Base-by-base conservation (phyloP, 768 basidiomycete genomes). In the Agaricus subrufescens region DNA sequence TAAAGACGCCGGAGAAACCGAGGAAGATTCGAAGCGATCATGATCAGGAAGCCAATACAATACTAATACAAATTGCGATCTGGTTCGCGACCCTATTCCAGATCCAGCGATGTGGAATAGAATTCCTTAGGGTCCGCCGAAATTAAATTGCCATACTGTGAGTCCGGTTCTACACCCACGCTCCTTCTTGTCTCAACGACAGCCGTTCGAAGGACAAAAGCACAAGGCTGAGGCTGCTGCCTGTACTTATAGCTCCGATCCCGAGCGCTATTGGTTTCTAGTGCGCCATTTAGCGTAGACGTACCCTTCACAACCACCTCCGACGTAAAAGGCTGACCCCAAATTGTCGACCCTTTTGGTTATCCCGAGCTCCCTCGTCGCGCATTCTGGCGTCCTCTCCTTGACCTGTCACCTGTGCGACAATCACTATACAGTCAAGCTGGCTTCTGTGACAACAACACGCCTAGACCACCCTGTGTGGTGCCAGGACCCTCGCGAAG, bases 51-150 rank as follows among this genome's bases (percentile, higher is more conserved):
- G 48, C 48, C 34, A 34, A 50, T 15, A 34, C 26, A 47, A n/a
- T 6, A 11, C 34, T 34, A 34, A 34, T 34, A 34, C 34, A 34
- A 19, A 34, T 34, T 34, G 34, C 11, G 11, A 34, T 15, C 9
- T 30, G 49, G 30, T 14, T 31, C 47, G 30, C 47, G 38, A 43
- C 29, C 47, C 39, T 23, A 31, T n/a, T 39, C 54, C 40, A n/a
- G 14, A 48, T 54, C 19, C 29, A 27, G 46, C n/a, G 27, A 37
- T 53, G 30, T 34, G 55, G 55, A 45, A 50, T 31, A 50, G 34
- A 34, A 34, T 2, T 34, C 19, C 19, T 19, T 8, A 34, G 42
- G 42, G 49, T 44, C 47, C 30, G 19, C 12, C 23, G 47, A 25
- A 50, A 50, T 34, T 50, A 46, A 19, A 45, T 30, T 50, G 14